Conservation (phyloP, 2,329 filamentous ascomycete genomes). For the Exophiala sp. region DNA sequence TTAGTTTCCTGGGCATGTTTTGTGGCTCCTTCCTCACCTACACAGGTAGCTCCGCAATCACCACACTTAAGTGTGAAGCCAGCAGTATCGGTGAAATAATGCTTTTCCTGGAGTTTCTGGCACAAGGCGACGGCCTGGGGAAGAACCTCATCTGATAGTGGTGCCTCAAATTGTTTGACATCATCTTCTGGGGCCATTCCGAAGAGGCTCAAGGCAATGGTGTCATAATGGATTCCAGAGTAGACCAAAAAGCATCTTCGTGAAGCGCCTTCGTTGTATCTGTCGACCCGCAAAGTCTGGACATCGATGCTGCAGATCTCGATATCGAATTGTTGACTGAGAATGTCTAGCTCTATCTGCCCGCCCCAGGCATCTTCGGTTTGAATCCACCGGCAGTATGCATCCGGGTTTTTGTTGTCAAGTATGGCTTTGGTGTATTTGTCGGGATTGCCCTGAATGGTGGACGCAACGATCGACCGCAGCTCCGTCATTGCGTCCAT, state of each 20-base stretch:
- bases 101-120: conserved; percentile 61
- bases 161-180: conserved; percentile 66
- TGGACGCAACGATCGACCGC: conserved; percentile 71
- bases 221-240: conserved; percentile 90
- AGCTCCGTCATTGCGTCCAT: conserved; percentile 69
- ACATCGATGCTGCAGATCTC: conserved; percentile 86
- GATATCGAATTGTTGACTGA: conserved; percentile 78
- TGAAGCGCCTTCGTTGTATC: conserved; percentile 71
- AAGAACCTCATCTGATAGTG: conserved; percentile 51
- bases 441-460: conserved; percentile 69
- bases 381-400: conserved; percentile 80
- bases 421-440: conserved; percentile 74
- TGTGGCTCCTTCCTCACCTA: conserved; percentile 46
- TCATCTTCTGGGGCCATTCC: conserved; percentile 69
- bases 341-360: conserved; percentile 80
- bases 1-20: conserved; percentile 47
- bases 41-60: conserved; percentile 44
- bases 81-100: conserved; percentile 88
- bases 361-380: conserved; percentile 84
- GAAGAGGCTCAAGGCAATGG: conserved; percentile 70
- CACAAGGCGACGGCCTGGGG: conserved; percentile 64
- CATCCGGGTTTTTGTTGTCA: conserved; percentile 62
- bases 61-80: conserved; percentile 77
- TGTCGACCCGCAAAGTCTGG: conserved; percentile 62
- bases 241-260: conserved; percentile 73